These are phyloP conservation scores for Mycocentrospora acerina DNA, from an alignment of 2,329 filamentous ascomycete species.

Conservation along the genomic window DNA sequence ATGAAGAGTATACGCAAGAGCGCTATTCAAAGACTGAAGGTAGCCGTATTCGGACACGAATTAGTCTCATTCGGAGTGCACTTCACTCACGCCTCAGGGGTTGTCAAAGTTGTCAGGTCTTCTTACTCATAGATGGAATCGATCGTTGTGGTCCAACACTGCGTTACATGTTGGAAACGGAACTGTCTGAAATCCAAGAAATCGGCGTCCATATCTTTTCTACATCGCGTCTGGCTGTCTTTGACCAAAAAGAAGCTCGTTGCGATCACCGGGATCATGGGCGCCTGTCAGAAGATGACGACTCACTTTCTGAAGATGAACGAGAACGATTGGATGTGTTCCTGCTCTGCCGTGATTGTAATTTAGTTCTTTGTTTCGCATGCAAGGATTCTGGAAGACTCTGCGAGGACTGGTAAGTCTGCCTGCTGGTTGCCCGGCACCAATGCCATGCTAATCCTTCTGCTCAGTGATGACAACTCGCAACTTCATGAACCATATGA, in stretches of 20 bases:
- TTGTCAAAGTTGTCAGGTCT: constrained; percentile 2
- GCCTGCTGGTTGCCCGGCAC: neutral
- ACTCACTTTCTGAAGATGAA: neutral
- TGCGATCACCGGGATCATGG: constrained; percentile 12
- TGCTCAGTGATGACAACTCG: constrained; percentile 1
- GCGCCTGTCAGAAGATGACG: constrained; percentile 1
- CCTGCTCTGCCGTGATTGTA: constrained; percentile 7
- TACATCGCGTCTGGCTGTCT: constrained; percentile 17
- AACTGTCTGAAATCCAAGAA: constrained; percentile 11
- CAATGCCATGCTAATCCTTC: neutral
- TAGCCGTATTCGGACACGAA: neutral
- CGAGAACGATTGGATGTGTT: constrained; percentile 8
- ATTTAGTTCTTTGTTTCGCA: constrained; percentile 7
- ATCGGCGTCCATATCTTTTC: constrained; percentile 12
- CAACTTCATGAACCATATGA: constrained; percentile 8
- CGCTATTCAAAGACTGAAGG: constrained; percentile 1
- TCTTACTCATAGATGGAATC: constrained; percentile 22
- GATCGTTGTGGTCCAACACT: constrained; percentile 16
- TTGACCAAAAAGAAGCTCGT: constrained; percentile 5
- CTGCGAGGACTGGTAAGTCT: constrained; percentile 8
- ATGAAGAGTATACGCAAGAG: constrained; percentile 3
- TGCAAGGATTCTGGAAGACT: constrained; percentile 7
- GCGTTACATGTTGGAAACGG: constrained; percentile 12
- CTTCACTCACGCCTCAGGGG: constrained; percentile 7
- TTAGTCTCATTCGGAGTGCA: constrained; percentile 8